phyloP scores from a whole-genome alignment of 202 grass and related monocot species.

The Zoysia matrella region DNA sequence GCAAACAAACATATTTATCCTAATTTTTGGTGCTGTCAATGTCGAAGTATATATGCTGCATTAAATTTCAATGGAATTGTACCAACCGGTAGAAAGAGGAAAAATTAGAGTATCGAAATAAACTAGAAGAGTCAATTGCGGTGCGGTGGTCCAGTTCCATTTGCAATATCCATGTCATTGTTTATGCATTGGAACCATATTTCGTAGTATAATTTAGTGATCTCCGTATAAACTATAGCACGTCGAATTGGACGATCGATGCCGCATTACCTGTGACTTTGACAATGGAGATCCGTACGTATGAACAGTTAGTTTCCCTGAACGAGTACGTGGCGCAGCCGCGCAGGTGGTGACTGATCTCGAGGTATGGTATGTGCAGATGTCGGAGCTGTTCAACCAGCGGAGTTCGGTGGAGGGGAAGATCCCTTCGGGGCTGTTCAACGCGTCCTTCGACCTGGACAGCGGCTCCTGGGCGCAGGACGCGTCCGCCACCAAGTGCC shows the following conservation, averaged over 20 bases:
- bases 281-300: background rate
- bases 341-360: background rate
- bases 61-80: background rate
- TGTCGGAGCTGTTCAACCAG: constrained; percentile 95
- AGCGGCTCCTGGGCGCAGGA: constrained; percentile 77
- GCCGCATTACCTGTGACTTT: constrained; percentile 30
- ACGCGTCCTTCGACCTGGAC: constrained; percentile 77
- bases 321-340: background rate
- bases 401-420: constrained; percentile 67
- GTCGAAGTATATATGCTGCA: constrained; percentile 6
- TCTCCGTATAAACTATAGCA: constrained; percentile 4
- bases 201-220: background rate
- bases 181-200: constrained; percentile 11
- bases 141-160: background rate
- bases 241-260: constrained; percentile 11
- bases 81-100: constrained; percentile 6
- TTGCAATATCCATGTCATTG: background rate
- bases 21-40: constrained; percentile 13
- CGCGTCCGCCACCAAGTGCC: constrained; percentile 64
- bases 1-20: constrained; percentile 1
- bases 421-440: constrained; percentile 92
- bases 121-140: background rate
- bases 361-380: constrained; percentile 48
- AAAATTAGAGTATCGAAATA: background rate
- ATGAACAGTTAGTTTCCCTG: background rate